phyloP scores from a whole-genome alignment of 1,284 basidiomycete genomes.

The Lentinula novae-zelandiae region DNA sequence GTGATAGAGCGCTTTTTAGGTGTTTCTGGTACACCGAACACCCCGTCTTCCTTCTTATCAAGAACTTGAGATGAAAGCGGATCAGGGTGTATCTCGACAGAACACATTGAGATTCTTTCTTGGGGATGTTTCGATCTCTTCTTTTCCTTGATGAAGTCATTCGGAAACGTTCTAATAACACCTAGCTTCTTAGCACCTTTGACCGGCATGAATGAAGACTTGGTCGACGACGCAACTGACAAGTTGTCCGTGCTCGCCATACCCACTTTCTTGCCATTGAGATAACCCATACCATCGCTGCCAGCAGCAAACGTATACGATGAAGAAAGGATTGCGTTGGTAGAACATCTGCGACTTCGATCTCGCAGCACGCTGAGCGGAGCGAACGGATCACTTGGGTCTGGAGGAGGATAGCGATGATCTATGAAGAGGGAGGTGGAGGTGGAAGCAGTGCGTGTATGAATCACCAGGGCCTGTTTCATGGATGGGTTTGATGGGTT shows the following conservation, averaged over 20 bases:
- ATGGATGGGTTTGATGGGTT: neutral
- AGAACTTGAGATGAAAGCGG: neutral
- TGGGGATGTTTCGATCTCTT: neutral
- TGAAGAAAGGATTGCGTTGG: conserved; percentile 19
- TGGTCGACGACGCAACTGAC: neutral
- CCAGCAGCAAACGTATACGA: conserved; percentile 5
- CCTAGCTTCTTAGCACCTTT: neutral
- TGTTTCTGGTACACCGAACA: neutral
- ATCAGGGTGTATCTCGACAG: conserved; percentile 3
- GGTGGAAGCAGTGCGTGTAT: neutral
- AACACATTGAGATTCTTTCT: neutral
- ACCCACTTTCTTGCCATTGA: conserved; percentile 28
- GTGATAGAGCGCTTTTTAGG: neutral
- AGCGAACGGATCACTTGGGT: conserved; percentile 52
- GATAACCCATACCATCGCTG: conserved; percentile 31
- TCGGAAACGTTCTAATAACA: neutral
- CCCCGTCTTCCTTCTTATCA: neutral
- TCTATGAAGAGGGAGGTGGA: neutral
- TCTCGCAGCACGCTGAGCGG: conserved; percentile 47
- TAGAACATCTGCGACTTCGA: conserved; percentile 20
- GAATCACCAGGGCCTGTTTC: neutral
- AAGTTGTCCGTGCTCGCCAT: neutral
- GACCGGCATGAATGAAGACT: neutral
- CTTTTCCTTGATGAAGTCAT: neutral
- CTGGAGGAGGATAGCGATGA: conserved; percentile 46